Evolutionary conservation across 352 stramenopile genomes (phyloP).

Genomic region (Pythium dissotocum): DNA sequence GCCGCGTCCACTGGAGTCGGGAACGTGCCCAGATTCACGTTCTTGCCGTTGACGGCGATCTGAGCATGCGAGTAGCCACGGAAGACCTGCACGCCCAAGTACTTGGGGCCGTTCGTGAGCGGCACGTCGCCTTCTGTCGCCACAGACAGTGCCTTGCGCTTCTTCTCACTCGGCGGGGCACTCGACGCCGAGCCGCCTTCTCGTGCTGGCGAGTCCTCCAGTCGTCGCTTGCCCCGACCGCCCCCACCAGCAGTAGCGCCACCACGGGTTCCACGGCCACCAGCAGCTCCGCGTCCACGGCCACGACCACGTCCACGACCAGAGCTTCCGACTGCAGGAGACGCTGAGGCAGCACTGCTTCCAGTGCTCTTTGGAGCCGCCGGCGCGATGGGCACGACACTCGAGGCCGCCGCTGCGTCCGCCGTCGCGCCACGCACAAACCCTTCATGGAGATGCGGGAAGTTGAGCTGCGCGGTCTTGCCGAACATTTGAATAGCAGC

Average conservation of each 20-base stretch:
- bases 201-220: slow-evolving; percentile 35
- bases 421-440: slow-evolving; percentile 35
- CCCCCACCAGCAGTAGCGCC: slow-evolving; percentile 22
- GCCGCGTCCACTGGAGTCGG: slow-evolving; percentile 65
- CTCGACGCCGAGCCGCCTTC: not conserved
- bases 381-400: not conserved
- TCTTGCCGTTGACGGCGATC: slow-evolving; percentile 75
- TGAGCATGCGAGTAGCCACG: slow-evolving; percentile 76
- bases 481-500: slow-evolving; percentile 67
- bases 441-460: slow-evolving; percentile 74
- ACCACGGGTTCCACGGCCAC: slow-evolving; percentile 22
- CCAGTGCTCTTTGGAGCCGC: not conserved
- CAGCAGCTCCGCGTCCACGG: slow-evolving; percentile 39
- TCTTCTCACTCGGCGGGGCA: slow-evolving; percentile 25
- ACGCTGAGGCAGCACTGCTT: not conserved
- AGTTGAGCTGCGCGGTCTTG: slow-evolving; percentile 71
- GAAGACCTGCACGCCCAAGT: slow-evolving; percentile 70
- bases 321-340: slow-evolving; percentile 9
- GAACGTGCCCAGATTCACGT: slow-evolving; percentile 79
- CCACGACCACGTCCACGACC: slow-evolving; percentile 34
- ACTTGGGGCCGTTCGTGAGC: slow-evolving; percentile 39
- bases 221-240: slow-evolving; percentile 56
- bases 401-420: slow-evolving; percentile 2
- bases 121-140: slow-evolving; percentile 1
- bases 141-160: slow-evolving; percentile 30